phyloP scores from a whole-genome alignment of 176 grass and related monocot species.

The Pharus latifolius region DNA sequence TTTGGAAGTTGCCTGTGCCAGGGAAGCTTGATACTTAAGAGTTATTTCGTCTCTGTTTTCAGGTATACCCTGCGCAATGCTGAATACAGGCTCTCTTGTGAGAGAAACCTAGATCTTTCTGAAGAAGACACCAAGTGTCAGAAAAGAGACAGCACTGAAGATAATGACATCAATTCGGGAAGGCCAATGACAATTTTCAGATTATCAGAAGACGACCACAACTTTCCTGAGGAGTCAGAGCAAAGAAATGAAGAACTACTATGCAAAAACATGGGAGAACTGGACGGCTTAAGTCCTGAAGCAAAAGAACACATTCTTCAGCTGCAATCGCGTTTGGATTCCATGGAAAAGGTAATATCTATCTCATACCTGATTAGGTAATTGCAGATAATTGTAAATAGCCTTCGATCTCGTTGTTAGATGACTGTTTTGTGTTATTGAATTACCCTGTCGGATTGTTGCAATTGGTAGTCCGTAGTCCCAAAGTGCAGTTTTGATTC shows the following conservation, averaged over 20 bases:
- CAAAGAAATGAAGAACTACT: conserved; percentile 31
- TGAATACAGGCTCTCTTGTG: conserved; percentile 85
- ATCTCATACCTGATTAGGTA: not conserved
- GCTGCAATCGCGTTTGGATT: conserved; percentile 74
- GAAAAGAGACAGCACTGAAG: conserved; percentile 33
- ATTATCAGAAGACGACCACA: conserved; percentile 41
- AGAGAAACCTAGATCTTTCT: conserved; percentile 76
- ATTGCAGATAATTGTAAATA: not conserved
- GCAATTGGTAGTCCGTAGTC: too few species aligned
- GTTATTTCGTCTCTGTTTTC: conserved; percentile 11
- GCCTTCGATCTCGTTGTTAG: not conserved
- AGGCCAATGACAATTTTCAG: conserved; percentile 30
- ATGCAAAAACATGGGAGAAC: conserved; percentile 31
- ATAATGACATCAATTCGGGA: conserved; percentile 38
- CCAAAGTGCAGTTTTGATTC: too few species aligned
- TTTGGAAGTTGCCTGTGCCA: not conserved
- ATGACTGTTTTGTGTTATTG: not conserved
- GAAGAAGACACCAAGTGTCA: conserved; percentile 44
- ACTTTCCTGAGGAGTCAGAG: not conserved
- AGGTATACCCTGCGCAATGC: conserved; percentile 90
- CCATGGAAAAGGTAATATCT: conserved; percentile 60
- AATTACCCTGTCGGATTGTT: not conserved
- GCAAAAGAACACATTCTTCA: conserved; percentile 56
- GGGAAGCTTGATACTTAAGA: not conserved
- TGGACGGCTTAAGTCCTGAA: conserved; percentile 56